Evolutionary conservation across 2,329 filamentous ascomycete genomes (phyloP), one percentile per base, ranked within the genome.

Genomic region (Botrytis cinerea): DNA sequence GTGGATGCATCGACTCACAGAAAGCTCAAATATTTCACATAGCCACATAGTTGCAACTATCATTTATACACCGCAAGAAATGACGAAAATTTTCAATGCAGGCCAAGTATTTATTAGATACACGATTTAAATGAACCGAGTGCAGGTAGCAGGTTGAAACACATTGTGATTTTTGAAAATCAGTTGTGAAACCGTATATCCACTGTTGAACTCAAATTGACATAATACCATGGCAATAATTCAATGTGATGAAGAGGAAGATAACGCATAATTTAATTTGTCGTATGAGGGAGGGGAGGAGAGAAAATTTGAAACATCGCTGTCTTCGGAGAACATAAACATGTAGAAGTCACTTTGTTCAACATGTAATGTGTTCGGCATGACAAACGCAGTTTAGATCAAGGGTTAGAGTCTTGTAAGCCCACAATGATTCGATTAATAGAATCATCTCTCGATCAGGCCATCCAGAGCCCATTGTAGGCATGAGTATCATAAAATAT

Each of bases 401-500:
- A 22, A 66, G 22, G 22, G 6, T 25, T 20, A 20, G 8, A 46
- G 18, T 43, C 2, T 43, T 57, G 18, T 25, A 43, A 38, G 38
- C 38, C 38, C 38, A 38, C 38, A 10, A 10, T 69, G 2, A 43
- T 43, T 69, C 35, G 18, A 32, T 69, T n/a, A 12, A 32, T 18
- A 69, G 16, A 9, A 32, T 57, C 7, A 43, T 35, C 18, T 32
- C 51, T 32, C 38, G 16, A 57, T 8, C 38, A 32, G 51, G 48
- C 48, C 16, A 57, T 25, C 48, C 51, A n/a, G 16, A 32, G 54
- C 35, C 14, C n/a, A 32, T 25, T 38, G 20, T 48, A 51, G 40
- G 46, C 43, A 40, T 60, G 71, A 60, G 12, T 59, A 35, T 59
- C 38, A 63, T 60, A 14, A 72, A 48, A 38, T 32, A 60, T 68